Base-by-base conservation (phyloP, 225 moss, liverwort and hornwort genomes). In the Pseudoscleropodium purum region DNA sequence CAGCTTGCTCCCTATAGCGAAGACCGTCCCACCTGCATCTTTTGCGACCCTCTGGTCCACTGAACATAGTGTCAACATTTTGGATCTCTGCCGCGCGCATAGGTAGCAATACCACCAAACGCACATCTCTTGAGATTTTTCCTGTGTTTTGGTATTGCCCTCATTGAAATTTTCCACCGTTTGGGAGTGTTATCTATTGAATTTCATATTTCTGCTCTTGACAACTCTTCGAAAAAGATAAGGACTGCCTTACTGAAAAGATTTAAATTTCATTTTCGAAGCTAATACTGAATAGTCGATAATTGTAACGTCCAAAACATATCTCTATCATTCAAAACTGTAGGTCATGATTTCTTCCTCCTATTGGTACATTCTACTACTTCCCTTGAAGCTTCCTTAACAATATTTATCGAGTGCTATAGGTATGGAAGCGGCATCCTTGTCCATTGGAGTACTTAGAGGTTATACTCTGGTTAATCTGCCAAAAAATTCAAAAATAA, bases 41-140 rank as follows among this genome's bases (percentile, higher is more conserved):
- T 97, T 99, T 88, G 93, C 94, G 76, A 90, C 95, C 20, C 90
- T 99, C 34, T 93, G 96, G 94, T 95, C 96, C 74, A 99, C 97
- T 61, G 95, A 94, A 59, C 99, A 99, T 87, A 85, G 79, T 87
- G 91, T 99, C 63, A 91, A 92, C 59, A 92, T 99, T 79, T 61
- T 92, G 77, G 92, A 95, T 84, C 97, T 99, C 66, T 99, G 97
- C 84, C 91, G 94, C 91, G 99, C 99, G 56, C 97, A 99, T 87
- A 96, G 96, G 99, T 99, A 95, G 61, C 67, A 75, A 67, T 47
- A 57, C 70, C 65, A 49, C 63, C 87, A 56, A 54, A 80, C 43
- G 41, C 62, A 29, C 51, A 52, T 75, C 63, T 85, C 36, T 51
- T 78, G 19, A 65, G 41, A 62, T 49, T 18, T 60, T 80, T 84